These are phyloP conservation scores for Gentiana straminea DNA, from an alignment of 257 asterid genomes.

Conservation along the genomic window DNA sequence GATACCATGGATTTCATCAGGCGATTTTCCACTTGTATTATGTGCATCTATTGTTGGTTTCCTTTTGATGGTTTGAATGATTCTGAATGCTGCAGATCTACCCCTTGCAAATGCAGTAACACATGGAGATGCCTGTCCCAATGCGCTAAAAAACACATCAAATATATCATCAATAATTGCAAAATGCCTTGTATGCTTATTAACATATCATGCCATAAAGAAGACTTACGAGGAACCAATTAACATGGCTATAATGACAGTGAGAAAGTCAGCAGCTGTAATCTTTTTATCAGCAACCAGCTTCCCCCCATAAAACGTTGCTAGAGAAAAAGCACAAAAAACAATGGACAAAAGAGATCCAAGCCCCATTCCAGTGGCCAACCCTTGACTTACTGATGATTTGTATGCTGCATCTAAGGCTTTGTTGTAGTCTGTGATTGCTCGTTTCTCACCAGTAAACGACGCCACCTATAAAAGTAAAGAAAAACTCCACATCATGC, in stretches of 20 bases:
- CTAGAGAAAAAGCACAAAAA: slow-evolving; percentile 49
- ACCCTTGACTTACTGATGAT: slow-evolving; percentile 43
- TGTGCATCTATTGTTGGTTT: slow-evolving; percentile 41
- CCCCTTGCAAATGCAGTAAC: slow-evolving; percentile 38
- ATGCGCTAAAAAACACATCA: slow-evolving; percentile 20
- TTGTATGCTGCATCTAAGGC: slow-evolving; percentile 42
- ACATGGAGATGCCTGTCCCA: slow-evolving; percentile 45
- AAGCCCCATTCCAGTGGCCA: slow-evolving; percentile 57
- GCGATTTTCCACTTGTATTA: slow-evolving; percentile 13
- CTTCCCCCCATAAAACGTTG: slow-evolving; percentile 47
- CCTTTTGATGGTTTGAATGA: slow-evolving; percentile 27
- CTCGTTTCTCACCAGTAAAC: slow-evolving; percentile 52
- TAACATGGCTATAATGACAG: slow-evolving; percentile 1
- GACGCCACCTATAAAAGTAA: slow-evolving; percentile 43
- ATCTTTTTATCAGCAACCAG: slow-evolving; percentile 3
- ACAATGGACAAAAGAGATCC: slow-evolving; percentile 34
- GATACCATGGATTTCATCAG: slow-evolving; percentile 26
- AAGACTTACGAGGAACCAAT: slow-evolving; percentile 7
- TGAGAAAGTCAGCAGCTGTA: slow-evolving; percentile 5
- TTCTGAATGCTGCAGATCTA: slow-evolving; percentile 36
- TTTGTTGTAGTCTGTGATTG: slow-evolving; percentile 33
- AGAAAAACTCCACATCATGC: too few species aligned
- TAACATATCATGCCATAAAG: not conserved
- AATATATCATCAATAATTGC: not conserved
- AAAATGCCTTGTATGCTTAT: not conserved